Conservation (phyloP, 441 rosid genomes). For the Erysimum pusillum region DNA sequence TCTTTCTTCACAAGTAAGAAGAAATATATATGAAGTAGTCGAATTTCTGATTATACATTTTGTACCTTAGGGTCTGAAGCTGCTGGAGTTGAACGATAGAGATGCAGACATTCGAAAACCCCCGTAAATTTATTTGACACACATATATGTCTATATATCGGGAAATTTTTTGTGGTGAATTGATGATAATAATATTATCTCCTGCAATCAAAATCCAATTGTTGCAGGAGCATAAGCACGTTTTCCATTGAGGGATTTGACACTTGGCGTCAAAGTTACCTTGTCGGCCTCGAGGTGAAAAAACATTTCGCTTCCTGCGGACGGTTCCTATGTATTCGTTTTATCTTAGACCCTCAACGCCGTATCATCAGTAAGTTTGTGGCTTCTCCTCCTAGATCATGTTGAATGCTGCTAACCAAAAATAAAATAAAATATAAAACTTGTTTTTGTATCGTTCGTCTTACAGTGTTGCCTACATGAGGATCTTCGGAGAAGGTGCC, state of each 20-base stretch:
- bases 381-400: neutral
- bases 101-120: neutral
- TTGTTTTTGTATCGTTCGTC: too few species aligned
- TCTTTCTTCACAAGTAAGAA: neutral
- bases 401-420: neutral
- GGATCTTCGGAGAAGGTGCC: neutral
- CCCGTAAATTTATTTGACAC: neutral
- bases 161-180: neutral
- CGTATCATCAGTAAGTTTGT: neutral
- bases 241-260: neutral
- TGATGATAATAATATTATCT: neutral
- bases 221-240: neutral
- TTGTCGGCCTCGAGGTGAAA: neutral
- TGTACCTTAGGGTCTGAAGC: too few species aligned
- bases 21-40: too few species aligned
- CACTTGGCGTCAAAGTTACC: neutral
- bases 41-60: too few species aligned
- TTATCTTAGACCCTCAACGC: neutral
- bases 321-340: neutral
- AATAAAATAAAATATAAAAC: too few species aligned
- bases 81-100: neutral
- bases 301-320: constrained; percentile 8
- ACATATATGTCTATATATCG: too few species aligned
- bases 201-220: neutral
- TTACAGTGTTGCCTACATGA: neutral